Conservation (phyloP, 164 flowering plant species). For the Tetrastigma voinierianum region DNA sequence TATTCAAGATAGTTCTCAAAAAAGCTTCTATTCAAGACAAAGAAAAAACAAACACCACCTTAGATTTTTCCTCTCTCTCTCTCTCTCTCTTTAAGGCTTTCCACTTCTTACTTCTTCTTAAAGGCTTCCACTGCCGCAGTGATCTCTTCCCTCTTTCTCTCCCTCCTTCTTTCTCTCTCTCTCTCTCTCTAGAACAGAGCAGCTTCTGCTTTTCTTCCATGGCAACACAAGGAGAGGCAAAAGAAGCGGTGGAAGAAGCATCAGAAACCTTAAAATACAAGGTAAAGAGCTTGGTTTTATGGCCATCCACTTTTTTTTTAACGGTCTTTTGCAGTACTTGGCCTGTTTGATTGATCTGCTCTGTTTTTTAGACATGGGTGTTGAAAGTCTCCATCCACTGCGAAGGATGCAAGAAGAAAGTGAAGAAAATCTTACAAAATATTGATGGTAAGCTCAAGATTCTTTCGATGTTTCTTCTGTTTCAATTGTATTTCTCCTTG, state of each 20-base stretch:
- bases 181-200: background rate
- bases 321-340: background rate
- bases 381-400: conserved; percentile 64
- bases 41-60: conserved; percentile 4
- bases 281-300: too few species aligned
- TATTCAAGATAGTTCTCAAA: too few species aligned
- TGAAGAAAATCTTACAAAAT: conserved; percentile 40
- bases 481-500: background rate
- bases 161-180: background rate
- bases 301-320: background rate
- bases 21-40: too few species aligned
- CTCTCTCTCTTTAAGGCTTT: background rate
- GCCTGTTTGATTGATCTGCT: background rate
- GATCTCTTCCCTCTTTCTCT: too few species aligned
- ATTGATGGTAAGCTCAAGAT: conserved; percentile 37
- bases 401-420: conserved; percentile 65
- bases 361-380: conserved; percentile 42
- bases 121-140: too few species aligned
- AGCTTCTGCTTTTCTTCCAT: conserved; percentile 3
- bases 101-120: too few species aligned
- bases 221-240: too few species aligned
- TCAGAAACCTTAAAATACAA: background rate
- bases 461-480: background rate
- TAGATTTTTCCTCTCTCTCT: background rate
- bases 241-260: too few species aligned